Evolutionary conservation across 305 asterid genomes (phyloP), one percentile per base, ranked within the genome.

Genomic region (Fraxinus nigra): DNA sequence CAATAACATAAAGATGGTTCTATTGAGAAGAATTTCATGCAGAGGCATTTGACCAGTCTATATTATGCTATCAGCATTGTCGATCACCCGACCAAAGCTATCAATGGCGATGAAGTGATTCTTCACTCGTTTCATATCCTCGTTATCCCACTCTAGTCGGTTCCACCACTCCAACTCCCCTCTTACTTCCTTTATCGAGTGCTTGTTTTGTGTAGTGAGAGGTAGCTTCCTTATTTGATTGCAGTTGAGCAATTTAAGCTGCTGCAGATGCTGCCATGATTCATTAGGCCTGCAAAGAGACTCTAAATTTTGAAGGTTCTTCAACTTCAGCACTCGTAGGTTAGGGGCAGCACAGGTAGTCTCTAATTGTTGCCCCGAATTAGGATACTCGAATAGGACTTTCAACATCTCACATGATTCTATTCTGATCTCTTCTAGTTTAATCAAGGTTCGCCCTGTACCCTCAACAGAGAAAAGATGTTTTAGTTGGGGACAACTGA

Each of bases 191-290:
- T 10, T 75, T 1, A 75, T 40, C 1, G 61, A 32, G 24, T 38
- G 65, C 11, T n/a, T 34, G 24, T 38, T 38, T 75, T 22, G 63
- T 34, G 61, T 13, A 75, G 59, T 40, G 16, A 75, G 63, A 37
- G 79, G 79, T 22, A 75, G 61, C 79, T 75, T 75, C 65, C 35
- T 75, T 34, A 75, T 43, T 38, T 20, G 20, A 75, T 75, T 18
- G 63, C 79, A 75, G 30, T 22, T 5, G 18, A 75, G 18, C 20
- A 75, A n/a, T 24, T 75, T 35, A 43, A 75, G 34, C 34, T 32
- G 35, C 34, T 75, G 61, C 28, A 75, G 65, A 20, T 43, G 59
- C 63, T 75, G 20, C 79, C 59, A 75, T 18, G 59, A 75, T 43
- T 40, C 79, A 75, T 37, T 38, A 18, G 10, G 18, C 30, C 37